These are phyloP conservation scores for Hylodesmum podocarpum DNA, from an alignment of 306 rosid genomes.

Conservation along the genomic window DNA sequence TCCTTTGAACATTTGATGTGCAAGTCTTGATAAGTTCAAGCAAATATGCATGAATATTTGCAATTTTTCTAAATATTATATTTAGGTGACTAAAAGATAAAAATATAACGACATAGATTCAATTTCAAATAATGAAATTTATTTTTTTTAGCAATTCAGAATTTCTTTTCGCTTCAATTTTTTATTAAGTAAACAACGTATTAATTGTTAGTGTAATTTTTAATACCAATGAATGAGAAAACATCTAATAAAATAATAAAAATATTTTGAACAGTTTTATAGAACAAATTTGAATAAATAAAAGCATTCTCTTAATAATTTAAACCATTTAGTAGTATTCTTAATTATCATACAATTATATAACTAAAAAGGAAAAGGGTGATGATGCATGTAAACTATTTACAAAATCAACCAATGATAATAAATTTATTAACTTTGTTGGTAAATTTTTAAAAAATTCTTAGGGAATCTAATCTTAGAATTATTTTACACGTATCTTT, in stretches of 20 bases:
- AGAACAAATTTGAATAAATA: not conserved
- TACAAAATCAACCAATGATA: too few relatives aligned
- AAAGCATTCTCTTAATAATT: not conserved
- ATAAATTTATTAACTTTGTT: too few relatives aligned
- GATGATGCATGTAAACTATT: too few relatives aligned
- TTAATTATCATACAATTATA: not conserved
- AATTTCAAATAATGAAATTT: not conserved
- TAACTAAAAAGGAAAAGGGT: not conserved
- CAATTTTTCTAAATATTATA: not conserved
- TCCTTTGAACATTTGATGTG: not conserved
- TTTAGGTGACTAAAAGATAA: not conserved
- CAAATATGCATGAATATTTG: not conserved
- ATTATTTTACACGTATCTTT: too few relatives aligned
- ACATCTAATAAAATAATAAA: not conserved
- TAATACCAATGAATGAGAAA: not conserved
- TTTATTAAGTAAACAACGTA: not conserved
- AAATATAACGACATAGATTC: not conserved
- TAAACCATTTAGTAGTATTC: not conserved
- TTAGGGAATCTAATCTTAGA: too few relatives aligned
- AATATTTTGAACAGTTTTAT: not conserved
- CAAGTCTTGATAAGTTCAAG: not conserved
- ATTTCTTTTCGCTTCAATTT: not conserved
- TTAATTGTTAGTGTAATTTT: not conserved
- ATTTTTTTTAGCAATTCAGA: not conserved
- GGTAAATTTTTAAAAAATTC: too few relatives aligned